Evolutionary conservation across 352 stramenopile species (phyloP), one percentile per base, ranked within the genome.

Genomic region (Phytophthora chlamydospora): DNA sequence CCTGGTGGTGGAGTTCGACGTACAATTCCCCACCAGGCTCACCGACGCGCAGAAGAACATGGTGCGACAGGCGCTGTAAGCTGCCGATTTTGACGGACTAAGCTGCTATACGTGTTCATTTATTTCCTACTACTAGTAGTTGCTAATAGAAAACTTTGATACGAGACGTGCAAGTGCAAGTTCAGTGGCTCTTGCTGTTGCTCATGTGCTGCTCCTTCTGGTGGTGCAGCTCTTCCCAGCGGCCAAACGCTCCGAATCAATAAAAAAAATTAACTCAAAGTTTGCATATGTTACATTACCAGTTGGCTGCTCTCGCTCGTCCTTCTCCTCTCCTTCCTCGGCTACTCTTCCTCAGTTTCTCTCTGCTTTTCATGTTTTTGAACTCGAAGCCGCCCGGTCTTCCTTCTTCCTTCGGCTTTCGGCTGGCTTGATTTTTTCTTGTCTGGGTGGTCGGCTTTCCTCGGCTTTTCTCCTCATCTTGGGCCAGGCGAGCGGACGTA

Each of bases 1-100:
- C 61, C 71, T 99, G 11, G 93, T 96, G 56, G 91, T 99, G 36
- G 97, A 98, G 45, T 99, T 99, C 71, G 91, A 98, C 54, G 96
- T 99, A 21, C 92, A 98, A 62, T 99, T 99, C 69, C 97, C 97
- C 4, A 85, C 90, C 16, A 78, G 77, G 5, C 81, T 99, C n/a
- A 91, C 75, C 0, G 71, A 91, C 34, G 58, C 54, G 34, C 86
- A 95, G 68, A 90, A 90, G 56, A 75, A 75, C 17, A 62, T 91
- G 34, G 57, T 95, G 8, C 86, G 82, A 11, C 80, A 95, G 61
- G 83, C 79, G 17, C 46, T 93, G 36, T 95, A 90, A 80, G 48
- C 19, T 53, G 24, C 10, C 32, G 33, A 41, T 49, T 47, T 53
- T 65, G 52, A 38, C 33, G 51, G 38, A 27, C 35, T 48, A 45